Evolutionary conservation across 2,329 filamentous ascomycete species (phyloP), one percentile per base, ranked within the genome.

Genomic region (Alternaria tenuissima): DNA sequence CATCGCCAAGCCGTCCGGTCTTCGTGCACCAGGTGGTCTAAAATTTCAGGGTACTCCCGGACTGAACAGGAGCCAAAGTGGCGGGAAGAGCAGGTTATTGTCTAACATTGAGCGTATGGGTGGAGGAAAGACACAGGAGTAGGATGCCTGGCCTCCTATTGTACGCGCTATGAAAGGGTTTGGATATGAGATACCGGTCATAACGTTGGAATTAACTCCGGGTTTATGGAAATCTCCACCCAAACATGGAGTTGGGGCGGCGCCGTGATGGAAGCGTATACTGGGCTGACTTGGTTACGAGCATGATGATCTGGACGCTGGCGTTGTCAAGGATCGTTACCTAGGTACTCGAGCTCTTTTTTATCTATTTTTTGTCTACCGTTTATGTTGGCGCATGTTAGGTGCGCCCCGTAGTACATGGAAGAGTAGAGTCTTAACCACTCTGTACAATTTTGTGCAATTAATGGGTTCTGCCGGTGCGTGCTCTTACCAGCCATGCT

Each of bases 91-190:
- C 73, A 88, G 90, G 57, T 90, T 95, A 72, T 89, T 96, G 89
- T 91, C 86, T 69, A 93, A 91, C 18, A 95, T 96, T 76, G 92
- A 96, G 83, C 88, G 89, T 79, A 96, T 96, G 93, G 92, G 92
- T 9, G 89, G 84, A 2, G 64, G 65, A 12, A 68, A 61, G 42
- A 53, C 59, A 14, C 67, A 70, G 61, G 70, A 71, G 48, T 72
- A 72, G 64, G 42, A 53, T 57, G 32, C 48, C 48, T 61, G 42
- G 48, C 28, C 54, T 18, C 41, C 34, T 36, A 34, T 57, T 39
- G 48, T 47, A 52, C 34, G 44, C 30, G 51, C n/a, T 24, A 41
- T 57, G 36, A 44, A 46, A n/a, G 51, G 43, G 22, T 49, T 54
- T 59, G 49, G 49, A 30, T 59, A 49, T 32, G 26, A 39, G 54